Base-by-base conservation (phyloP, 2,329 filamentous ascomycete genomes). In the Purpureocillium takamizusanense region DNA sequence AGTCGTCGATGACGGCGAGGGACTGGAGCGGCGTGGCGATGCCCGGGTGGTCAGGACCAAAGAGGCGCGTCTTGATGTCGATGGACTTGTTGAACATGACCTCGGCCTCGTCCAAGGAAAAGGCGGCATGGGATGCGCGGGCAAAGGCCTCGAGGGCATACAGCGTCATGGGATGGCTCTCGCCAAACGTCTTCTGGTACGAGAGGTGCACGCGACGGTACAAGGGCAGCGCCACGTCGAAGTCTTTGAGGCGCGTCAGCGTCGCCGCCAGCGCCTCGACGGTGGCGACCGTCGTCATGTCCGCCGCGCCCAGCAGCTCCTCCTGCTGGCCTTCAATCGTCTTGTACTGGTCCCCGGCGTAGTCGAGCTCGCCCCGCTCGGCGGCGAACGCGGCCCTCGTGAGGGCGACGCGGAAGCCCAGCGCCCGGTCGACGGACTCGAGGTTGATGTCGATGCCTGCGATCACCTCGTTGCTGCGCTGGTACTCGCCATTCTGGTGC, bases 21-120 rank as follows among this genome's bases (percentile, higher is more conserved):
- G 48, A 51, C 25, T 52, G 50, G 12, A 54, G 44, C 3, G 48
- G 43, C 13, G 45, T 38, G 3, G 50, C 51, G 4, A 48, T 53
- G 36, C 37, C 38, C 3, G 51, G 51, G 25, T 53, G 51, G 11
- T 47, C 39, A 10, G 45, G 31, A 13, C 51, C 51, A 4, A 53
- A 45, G 13, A 40, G 42, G 10, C 45, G 45, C 12, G 42, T 44
- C 21, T 45, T 48, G 37, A 53, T 46, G 27, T 54, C 50, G 10
- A 52, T 41, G 14, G 47, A 50, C 33, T 52, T 49, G 10, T 47
- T 40, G 41, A 52, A 53, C 4, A 55, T 42, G 10, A 36, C 31
- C 37, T 55, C 53, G 2, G 53, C 51, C 16, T 56, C 51, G 40
- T 55, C 52, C 14, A 53, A 46, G 37, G 51, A 47, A 18, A 49